Percentiles rank a stretch among this genome's conserved stretches.
Evolutionary conservation across 768 basidiomycete genomes (phyloP).

Genomic region (Lentinula guzmanii): DNA sequence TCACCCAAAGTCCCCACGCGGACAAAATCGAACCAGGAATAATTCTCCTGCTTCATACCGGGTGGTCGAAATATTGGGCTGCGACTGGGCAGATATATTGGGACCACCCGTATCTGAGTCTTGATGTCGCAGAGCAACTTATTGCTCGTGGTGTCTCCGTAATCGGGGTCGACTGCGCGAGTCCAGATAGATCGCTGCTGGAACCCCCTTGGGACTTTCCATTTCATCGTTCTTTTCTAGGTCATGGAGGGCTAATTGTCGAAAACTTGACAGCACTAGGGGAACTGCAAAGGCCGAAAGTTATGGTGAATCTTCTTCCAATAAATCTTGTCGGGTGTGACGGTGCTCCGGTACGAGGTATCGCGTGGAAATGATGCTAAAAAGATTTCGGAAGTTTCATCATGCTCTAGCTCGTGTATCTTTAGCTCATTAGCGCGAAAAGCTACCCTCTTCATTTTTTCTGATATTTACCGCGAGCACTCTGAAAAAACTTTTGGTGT

Average conservation of each 20-base stretch:
- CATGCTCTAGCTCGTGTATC: neutral
- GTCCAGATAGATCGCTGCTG: conserved; percentile 55
- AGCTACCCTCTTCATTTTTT: neutral
- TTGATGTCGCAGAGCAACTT: conserved; percentile 45
- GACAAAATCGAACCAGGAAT: conserved; percentile 31
- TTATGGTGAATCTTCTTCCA: conserved; percentile 52
- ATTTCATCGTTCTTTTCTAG: conserved; percentile 55
- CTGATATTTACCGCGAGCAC: neutral
- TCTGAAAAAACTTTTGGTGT: neutral
- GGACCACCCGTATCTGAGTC: conserved; percentile 57
- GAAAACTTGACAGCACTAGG: conserved; percentile 64
- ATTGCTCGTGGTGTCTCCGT: conserved; percentile 46
- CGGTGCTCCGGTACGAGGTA: conserved; percentile 67
- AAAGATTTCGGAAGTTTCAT: neutral
- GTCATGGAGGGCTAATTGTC: conserved; percentile 55
- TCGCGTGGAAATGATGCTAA: conserved; percentile 36
- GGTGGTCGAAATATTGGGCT: conserved; percentile 58
- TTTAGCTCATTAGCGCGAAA: neutral
- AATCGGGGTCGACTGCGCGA: conserved; percentile 59
- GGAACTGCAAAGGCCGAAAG: conserved; percentile 27
- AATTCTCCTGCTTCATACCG: conserved; percentile 59
- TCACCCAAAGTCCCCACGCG: conserved; percentile 27
- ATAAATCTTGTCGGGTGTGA: conserved; percentile 52
- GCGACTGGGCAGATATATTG: conserved; percentile 37
- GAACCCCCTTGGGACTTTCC: conserved; percentile 35